phyloP scores from a whole-genome alignment of 306 rosid species.

The Cucurbita argyrosperma region DNA sequence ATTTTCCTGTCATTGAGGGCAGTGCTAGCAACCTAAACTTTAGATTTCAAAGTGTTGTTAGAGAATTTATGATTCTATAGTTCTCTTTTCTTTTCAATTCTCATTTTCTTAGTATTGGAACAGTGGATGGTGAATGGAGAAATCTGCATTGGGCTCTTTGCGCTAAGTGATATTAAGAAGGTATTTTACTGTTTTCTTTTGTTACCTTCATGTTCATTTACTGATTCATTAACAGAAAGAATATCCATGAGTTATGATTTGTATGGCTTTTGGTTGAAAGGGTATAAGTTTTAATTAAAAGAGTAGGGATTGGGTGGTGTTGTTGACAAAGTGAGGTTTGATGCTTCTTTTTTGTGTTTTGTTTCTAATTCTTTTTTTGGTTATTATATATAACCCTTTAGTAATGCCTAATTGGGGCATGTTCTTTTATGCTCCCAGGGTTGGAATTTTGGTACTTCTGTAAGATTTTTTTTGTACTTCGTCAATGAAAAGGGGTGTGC shows the following conservation, averaged over 20 bases:
- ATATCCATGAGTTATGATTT: background rate
- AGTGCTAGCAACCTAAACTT: constrained; percentile 3
- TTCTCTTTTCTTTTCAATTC: background rate
- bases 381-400: background rate
- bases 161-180: constrained; percentile 81
- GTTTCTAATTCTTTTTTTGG: background rate
- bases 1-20: background rate
- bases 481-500: background rate
- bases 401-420: background rate
- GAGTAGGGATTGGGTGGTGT: background rate
- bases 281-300: background rate
- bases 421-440: background rate
- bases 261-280: background rate
- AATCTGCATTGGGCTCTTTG: constrained; percentile 94
- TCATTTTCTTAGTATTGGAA: constrained; percentile 15
- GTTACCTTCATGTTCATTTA: background rate
- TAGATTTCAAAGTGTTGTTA: background rate
- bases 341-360: background rate
- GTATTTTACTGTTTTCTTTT: constrained; percentile 23
- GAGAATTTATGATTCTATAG: constrained; percentile 1
- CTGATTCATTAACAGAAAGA: background rate
- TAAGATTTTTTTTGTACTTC: background rate
- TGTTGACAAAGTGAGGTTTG: background rate
- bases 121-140: constrained; percentile 99
- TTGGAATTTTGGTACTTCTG: background rate